Conservation (phyloP, 495 filamentous ascomycete genomes). For the Copromyces sp. region DNA sequence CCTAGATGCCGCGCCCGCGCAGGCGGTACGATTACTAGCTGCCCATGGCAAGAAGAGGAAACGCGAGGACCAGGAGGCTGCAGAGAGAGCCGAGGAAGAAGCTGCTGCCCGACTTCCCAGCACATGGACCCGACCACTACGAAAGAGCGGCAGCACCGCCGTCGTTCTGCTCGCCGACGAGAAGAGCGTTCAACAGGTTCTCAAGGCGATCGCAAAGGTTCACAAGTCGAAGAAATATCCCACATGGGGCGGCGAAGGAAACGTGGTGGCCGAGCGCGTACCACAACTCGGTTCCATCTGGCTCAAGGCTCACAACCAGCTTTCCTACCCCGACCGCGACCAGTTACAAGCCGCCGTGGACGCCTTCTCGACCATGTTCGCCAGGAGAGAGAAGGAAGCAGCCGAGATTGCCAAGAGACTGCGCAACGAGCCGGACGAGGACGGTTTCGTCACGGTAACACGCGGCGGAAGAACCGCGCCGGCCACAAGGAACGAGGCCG, state of each 20-base stretch:
- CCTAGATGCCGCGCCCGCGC: slow-evolving; percentile 24
- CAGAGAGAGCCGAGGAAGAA: slow-evolving; percentile 42
- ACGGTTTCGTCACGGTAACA: slow-evolving; percentile 90
- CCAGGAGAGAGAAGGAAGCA: slow-evolving; percentile 54
- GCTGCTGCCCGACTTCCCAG: slow-evolving; percentile 47
- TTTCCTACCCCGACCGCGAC: slow-evolving; percentile 57
- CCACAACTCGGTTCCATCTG: slow-evolving; percentile 49
- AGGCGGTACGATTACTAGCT: slow-evolving; percentile 27
- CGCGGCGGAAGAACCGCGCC: slow-evolving; percentile 65
- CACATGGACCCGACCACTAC: slow-evolving; percentile 67
- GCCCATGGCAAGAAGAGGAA: slow-evolving; percentile 60
- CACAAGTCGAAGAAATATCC: slow-evolving; percentile 46
- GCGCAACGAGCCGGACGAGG: slow-evolving; percentile 75
- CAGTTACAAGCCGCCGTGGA: slow-evolving; percentile 62
- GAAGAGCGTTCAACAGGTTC: slow-evolving; percentile 55
- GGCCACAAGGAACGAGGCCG: slow-evolving; percentile 63
- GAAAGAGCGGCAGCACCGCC: slow-evolving; percentile 62
- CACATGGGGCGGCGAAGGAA: slow-evolving; percentile 51
- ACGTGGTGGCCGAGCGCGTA: slow-evolving; percentile 34
- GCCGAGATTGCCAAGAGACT: slow-evolving; percentile 50
- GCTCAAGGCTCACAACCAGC: slow-evolving; percentile 54
- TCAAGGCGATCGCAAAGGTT: slow-evolving; percentile 60
- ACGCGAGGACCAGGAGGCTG: slow-evolving; percentile 39
- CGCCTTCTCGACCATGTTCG: slow-evolving; percentile 68
- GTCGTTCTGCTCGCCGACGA: slow-evolving; percentile 76